phyloP scores from a whole-genome alignment of 2,329 filamentous ascomycete genomes.

The Eutypella sp. region DNA sequence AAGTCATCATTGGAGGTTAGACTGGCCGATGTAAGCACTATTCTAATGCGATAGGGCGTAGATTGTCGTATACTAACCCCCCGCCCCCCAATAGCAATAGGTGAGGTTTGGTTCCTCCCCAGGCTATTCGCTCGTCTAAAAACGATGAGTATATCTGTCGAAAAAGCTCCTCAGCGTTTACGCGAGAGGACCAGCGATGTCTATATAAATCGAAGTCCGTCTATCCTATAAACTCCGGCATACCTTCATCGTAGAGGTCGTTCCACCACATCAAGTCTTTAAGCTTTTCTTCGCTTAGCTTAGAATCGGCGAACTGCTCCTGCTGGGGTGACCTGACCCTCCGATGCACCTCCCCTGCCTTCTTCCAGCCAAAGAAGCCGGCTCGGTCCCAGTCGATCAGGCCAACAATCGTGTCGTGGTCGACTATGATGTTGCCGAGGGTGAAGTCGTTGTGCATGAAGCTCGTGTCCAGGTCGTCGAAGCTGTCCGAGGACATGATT shows the following conservation, averaged over 20 bases:
- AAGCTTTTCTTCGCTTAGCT: constrained; percentile 8
- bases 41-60: too few species aligned
- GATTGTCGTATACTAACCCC: too few species aligned
- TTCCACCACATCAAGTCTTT: constrained; percentile 10
- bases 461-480: constrained; percentile 7
- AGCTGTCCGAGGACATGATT: constrained; percentile 5
- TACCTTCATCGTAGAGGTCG: constrained; percentile 12
- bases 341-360: constrained; percentile 3
- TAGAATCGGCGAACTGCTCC: constrained; percentile 7
- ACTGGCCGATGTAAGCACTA: too few species aligned
- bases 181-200: too few species aligned
- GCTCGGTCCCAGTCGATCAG: constrained; percentile 16
- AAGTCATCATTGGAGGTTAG: too few species aligned
- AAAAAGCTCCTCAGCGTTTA: too few species aligned
- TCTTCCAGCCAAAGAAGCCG: constrained; percentile 9
- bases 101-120: too few species aligned
- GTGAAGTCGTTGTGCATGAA: constrained; percentile 16
- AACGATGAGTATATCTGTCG: too few species aligned
- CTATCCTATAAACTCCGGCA: too few species aligned
- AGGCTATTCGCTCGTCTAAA: too few species aligned
- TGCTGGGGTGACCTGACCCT: constrained; percentile 4
- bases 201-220: too few species aligned
- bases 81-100: too few species aligned
- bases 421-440: constrained; percentile 14
- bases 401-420: constrained; percentile 14